phyloP scores from a whole-genome alignment of 257 asterid genomes.

The Solanum appendiculatum region DNA sequence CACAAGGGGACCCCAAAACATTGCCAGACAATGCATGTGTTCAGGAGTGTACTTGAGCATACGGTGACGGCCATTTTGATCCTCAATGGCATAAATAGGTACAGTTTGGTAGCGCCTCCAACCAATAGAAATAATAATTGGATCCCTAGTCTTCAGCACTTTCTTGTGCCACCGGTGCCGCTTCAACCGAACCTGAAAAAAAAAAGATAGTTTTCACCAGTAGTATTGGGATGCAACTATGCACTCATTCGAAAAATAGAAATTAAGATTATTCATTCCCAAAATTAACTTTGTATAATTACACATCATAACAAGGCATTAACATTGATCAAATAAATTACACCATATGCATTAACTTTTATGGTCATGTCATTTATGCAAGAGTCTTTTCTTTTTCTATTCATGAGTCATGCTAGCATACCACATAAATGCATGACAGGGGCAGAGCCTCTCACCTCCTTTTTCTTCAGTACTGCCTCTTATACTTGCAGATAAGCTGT shows the following conservation, averaged over 20 bases:
- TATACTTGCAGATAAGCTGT: neutral
- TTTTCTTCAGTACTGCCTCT: neutral
- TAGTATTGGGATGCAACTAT: neutral
- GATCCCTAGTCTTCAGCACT: constrained; percentile 93
- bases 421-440: neutral
- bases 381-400: neutral
- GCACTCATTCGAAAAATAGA: neutral
- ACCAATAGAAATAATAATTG: constrained; percentile 90
- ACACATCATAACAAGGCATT: neutral
- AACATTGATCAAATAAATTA: neutral
- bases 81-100: constrained; percentile 90
- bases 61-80: constrained; percentile 80
- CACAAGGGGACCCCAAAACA: constrained; percentile 99
- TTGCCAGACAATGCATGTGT: constrained; percentile 98
- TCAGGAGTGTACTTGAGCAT: constrained; percentile 99
- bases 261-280: neutral
- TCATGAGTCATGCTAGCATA: neutral
- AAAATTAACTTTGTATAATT: neutral
- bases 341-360: neutral
- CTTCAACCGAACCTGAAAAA: constrained; percentile 67
- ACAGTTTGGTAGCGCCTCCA: constrained; percentile 97
- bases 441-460: neutral
- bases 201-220: neutral
- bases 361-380: neutral
- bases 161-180: constrained; percentile 98